Conservation (phyloP, 345 rosid genomes). For the Murraya koenigii region DNA sequence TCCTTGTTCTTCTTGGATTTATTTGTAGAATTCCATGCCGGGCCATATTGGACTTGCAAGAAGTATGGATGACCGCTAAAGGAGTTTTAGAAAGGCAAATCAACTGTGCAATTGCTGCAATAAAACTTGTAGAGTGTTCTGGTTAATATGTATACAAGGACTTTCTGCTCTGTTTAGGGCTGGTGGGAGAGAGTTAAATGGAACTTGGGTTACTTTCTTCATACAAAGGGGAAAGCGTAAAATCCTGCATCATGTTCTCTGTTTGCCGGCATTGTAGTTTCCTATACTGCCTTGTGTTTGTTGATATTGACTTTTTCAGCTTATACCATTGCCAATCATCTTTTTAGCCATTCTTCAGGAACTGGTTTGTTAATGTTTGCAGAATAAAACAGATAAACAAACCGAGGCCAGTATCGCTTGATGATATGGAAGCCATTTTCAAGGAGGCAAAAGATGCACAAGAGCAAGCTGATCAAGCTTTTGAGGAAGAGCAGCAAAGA, state of each 20-base stretch:
- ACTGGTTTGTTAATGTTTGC: constrained; percentile 10
- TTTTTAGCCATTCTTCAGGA: background rate
- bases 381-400: constrained; percentile 73
- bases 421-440: constrained; percentile 71
- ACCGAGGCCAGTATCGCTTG: constrained; percentile 69
- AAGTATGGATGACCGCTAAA: background rate
- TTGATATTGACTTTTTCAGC: background rate
- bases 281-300: background rate
- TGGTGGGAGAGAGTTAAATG: background rate
- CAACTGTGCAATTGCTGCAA: background rate
- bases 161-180: background rate
- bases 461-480: constrained; percentile 64
- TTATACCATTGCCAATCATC: background rate
- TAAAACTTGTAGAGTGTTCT: background rate
- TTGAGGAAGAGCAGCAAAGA: constrained; percentile 42
- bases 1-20: background rate
- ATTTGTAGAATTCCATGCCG: background rate
- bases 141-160: background rate
- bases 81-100: background rate
- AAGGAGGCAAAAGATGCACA: constrained; percentile 73
- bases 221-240: background rate
- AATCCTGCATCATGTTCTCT: background rate
- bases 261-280: background rate
- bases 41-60: background rate
- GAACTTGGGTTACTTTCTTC: background rate